Conservation (phyloP, 768 basidiomycete species). For the Gloeophyllum trabeum region DNA sequence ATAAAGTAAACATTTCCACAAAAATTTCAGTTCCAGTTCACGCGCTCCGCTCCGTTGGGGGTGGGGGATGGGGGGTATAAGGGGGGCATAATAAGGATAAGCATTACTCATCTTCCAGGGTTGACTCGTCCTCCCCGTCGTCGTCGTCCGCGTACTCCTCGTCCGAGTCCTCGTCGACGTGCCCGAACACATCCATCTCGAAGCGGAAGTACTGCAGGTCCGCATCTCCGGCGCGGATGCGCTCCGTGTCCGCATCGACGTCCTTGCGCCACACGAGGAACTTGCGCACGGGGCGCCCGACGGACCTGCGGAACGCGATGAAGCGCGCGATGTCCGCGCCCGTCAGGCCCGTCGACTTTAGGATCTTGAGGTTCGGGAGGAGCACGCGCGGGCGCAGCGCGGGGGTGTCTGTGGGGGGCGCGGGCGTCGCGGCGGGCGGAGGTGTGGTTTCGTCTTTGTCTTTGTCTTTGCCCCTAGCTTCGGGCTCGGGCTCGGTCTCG, state of each 20-base stretch:
- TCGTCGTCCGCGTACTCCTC: constrained; percentile 3
- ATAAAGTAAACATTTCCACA: no score
- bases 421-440: background rate
- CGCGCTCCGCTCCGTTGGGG: no score
- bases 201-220: constrained; percentile 4
- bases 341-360: constrained; percentile 4
- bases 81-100: no score
- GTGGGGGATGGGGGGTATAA: no score
- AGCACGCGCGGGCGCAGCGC: background rate
- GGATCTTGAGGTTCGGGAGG: constrained; percentile 1
- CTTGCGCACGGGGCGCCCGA: constrained; percentile 1
- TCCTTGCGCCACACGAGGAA: constrained; percentile 1
- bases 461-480: background rate
- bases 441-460: background rate
- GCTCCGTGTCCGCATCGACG: background rate
- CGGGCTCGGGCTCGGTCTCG: background rate
- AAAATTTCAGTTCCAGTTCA: no score
- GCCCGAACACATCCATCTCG: constrained; percentile 4
- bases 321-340: background rate
- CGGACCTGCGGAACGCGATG: background rate
- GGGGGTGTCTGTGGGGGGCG: background rate
- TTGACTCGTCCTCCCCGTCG: constrained; percentile 7
- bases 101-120: no score
- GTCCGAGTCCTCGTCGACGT: constrained; percentile 6
- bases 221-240: background rate